Evolutionary conservation across 345 rosid species (phyloP), one percentile per base, ranked within the genome.

Genomic region (Schrenkiella parvula): DNA sequence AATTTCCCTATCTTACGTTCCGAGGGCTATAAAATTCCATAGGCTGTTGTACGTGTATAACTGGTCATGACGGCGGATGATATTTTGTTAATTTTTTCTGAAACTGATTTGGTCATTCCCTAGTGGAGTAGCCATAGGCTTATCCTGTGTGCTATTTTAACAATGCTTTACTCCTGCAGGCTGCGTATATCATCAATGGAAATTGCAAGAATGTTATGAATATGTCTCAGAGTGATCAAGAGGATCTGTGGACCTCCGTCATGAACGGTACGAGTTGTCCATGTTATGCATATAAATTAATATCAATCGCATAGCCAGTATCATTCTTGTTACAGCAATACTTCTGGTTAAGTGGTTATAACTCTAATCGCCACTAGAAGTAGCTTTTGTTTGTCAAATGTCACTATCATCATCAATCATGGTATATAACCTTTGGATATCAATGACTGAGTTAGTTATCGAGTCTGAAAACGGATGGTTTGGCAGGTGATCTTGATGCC

Each of bases 141-240:
- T 66, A 34, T 42, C 39, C 18, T 54, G 10, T 21, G 29, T 53
- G 31, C 26, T 54, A 39, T 25, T 37, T 46, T 57, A 47, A 56
- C 52, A 56, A 43, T 44, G 39, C 6, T 43, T n/a, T 14, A 37
- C 41, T 34, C 17, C n/a, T 73, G 32, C 96, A 93, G 98, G 98
- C 97, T 25, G 95, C 91, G 19, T 91, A 88, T 77, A 85, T 95
- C 71, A 88, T 84, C 38, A 95, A 87, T 73, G 99, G 99, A 62
- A 91, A 86, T 69, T 88, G 95, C 96, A 93, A 93, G 84, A 93
- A 89, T 81, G 85, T 93, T 46, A 90, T 93, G 98, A 83, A 88
- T 76, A 86, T 88, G 97, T 89, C 98, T 58, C 97, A 90, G 66
- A 80, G 89, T 82, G 98, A 93, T 83, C 98, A 93, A 76, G 68